Evolutionary conservation across 345 rosid species (phyloP).

Genomic region (Eucalyptus guilfoylei): DNA sequence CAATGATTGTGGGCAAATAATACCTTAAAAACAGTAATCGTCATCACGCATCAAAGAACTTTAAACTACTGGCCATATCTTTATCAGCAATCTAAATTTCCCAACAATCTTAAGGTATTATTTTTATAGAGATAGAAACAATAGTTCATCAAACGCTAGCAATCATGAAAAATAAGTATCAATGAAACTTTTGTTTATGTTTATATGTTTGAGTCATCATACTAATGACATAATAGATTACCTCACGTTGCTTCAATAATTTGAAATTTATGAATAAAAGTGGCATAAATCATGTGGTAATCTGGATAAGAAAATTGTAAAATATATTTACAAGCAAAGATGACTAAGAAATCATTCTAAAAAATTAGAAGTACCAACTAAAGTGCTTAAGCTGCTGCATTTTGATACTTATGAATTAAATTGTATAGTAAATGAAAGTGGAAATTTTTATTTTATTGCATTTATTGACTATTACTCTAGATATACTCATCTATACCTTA

Average conservation of each 20-base stretch:
- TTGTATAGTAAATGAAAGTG: background rate
- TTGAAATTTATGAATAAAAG: background rate
- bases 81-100: background rate
- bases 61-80: background rate
- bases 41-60: background rate
- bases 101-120: background rate
- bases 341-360: background rate
- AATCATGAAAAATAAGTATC: background rate
- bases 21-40: rapidly evolving
- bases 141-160: background rate
- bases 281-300: background rate
- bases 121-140: background rate
- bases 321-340: background rate
- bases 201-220: background rate
- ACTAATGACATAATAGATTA: background rate
- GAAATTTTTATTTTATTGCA: background rate
- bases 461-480: background rate
- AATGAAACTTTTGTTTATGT: background rate
- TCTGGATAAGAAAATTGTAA: background rate
- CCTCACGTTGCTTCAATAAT: background rate
- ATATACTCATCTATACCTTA: background rate
- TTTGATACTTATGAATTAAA: background rate
- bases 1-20: background rate
- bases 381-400: background rate
- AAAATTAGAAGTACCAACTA: background rate